Evolutionary conservation across 257 asterid species (phyloP).

Genomic region (Petunia secreta): DNA sequence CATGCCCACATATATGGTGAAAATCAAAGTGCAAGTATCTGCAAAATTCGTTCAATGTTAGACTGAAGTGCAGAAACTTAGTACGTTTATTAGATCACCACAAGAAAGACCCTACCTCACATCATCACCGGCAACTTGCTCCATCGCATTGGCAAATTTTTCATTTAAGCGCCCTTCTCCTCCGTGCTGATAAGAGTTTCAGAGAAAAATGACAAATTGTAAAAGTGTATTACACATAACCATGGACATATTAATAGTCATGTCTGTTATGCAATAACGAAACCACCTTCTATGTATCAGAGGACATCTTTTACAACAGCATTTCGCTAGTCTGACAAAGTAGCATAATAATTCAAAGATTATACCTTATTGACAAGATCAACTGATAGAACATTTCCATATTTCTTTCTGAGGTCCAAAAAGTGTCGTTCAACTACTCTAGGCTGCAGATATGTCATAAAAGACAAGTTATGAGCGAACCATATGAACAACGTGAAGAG

Average conservation of each 20-base stretch:
- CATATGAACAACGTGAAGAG: background rate
- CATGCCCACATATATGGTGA: conserved; percentile 91
- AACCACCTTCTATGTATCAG: conserved; percentile 4
- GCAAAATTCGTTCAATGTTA: conserved; percentile 38
- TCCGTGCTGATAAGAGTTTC: conserved; percentile 58
- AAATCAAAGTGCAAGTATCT: conserved; percentile 96
- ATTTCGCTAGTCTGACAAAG: background rate
- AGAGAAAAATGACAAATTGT: background rate
- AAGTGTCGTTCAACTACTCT: conserved; percentile 84
- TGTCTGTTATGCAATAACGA: background rate
- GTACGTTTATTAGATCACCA: background rate
- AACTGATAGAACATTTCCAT: conserved; percentile 80
- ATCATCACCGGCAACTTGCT: conserved; percentile 61
- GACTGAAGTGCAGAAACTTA: conserved; percentile 30
- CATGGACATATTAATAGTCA: background rate
- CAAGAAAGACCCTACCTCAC: conserved; percentile 59
- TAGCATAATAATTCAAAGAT: background rate
- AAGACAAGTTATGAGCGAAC: conserved; percentile 29
- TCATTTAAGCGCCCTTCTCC: conserved; percentile 86
- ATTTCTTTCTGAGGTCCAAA: conserved; percentile 74
- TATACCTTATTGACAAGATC: conserved; percentile 86
- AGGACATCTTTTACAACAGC: conserved; percentile 13
- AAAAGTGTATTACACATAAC: background rate
- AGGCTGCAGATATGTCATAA: conserved; percentile 51
- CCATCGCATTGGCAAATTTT: conserved; percentile 65